Evolutionary conservation across 345 rosid species (phyloP).

Genomic region (Brassica carinata): DNA sequence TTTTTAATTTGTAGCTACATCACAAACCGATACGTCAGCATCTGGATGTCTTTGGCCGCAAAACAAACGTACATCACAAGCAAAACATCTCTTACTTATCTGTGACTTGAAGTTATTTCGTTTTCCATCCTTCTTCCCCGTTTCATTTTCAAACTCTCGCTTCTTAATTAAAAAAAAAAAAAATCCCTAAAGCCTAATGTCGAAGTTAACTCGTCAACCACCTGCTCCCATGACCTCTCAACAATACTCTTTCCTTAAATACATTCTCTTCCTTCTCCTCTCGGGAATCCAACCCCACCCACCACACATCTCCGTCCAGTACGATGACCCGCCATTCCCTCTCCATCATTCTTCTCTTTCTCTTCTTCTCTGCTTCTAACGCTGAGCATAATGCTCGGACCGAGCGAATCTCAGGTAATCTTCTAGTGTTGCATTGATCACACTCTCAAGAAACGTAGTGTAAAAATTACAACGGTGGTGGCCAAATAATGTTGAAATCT

Average conservation of each 20-base stretch:
- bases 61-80: conserved; percentile 24
- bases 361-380: conserved; percentile 29
- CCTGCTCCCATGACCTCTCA: conserved; percentile 67
- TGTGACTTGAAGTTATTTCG: conserved; percentile 76
- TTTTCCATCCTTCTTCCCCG: conserved; percentile 44
- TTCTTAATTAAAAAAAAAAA: conserved; percentile 30
- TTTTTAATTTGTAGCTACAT: too few species aligned
- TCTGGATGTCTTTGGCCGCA: too few species aligned
- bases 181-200: conserved; percentile 44
- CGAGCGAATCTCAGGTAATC: conserved; percentile 76
- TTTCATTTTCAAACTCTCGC: conserved; percentile 35
- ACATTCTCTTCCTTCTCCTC: conserved; percentile 29
- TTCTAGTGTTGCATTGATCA: not conserved
- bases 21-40: too few species aligned
- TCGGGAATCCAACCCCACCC: conserved; percentile 22
- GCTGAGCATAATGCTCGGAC: conserved; percentile 55
- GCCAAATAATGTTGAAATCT: not conserved
- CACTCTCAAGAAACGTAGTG: not conserved
- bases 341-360: conserved; percentile 39
- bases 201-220: conserved; percentile 77
- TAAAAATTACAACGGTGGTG: not conserved
- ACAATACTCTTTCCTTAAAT: conserved; percentile 50
- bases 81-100: conserved; percentile 40
- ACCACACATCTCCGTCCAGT: conserved; percentile 34
- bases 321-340: conserved; percentile 49